Base-by-base conservation (phyloP, 495 filamentous ascomycete species). In the Echria macrotheca region DNA sequence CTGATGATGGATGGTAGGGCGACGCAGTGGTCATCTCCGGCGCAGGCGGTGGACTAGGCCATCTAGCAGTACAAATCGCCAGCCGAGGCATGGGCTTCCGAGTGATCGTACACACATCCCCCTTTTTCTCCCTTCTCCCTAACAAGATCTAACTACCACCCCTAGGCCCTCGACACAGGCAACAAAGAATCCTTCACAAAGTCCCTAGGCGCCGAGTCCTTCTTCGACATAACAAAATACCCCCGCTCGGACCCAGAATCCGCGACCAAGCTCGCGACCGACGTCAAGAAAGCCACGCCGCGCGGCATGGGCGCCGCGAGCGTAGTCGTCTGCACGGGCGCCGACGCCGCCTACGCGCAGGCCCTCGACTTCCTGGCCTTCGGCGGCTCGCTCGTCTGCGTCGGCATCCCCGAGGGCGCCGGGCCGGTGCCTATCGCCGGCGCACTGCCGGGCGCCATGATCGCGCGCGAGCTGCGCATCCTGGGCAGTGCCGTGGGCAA, bases 1-100 rank as follows among this genome's bases (percentile, higher is more conserved):
- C 17, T 42, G 25, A 39, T 9, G 24, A 38, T 29, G 18, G 2
- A 6, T 5, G 7, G 8, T 5, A 55, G 53, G 84, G 84, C 8
- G 70, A 85, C 42, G 84, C 74, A 72, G 74, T 87, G 4, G 75
- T 83, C 0, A 78, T 89, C 53, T 74, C 80, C 22, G 83, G 83
- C 22, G 81, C 83, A 0, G 83, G 84, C 31, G 83, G 82, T 28
- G 83, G 83, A 3, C 70, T 86, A 2, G 83, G 83, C 46, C 78
- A 84, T 63, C 59, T 85, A n/a, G 81, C 77, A 2, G 71, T 75
- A n/a, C 82, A 86, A 50, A 71, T 87, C 19, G 83, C 79, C 8
- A 65, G 66, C 32, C 63, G 67, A 1, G 84, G 77, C 3, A 86
- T 88, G 77, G 80, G 76, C 2, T 63, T 81, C 14, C 75, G 85